Conservation (phyloP, 1,284 basidiomycete genomes). For the Apiotrichum gracile region DNA sequence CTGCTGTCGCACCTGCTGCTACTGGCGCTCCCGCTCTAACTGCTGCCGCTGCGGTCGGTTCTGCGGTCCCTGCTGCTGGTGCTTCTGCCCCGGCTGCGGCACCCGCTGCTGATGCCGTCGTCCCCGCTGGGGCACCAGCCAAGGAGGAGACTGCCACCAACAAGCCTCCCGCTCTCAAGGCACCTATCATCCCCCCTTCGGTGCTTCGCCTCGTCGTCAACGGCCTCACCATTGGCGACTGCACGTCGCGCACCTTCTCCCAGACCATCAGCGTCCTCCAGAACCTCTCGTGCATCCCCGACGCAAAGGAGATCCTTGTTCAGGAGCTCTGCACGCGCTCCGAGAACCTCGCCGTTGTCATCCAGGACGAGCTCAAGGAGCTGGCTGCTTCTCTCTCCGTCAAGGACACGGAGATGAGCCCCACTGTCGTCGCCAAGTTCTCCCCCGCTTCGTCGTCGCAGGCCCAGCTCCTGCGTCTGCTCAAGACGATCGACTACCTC, state of each 20-base stretch:
- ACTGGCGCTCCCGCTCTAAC: not conserved
- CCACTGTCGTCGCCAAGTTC: slow-evolving; percentile 64
- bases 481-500: slow-evolving; percentile 96
- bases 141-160: not conserved
- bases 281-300: slow-evolving; percentile 77
- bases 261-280: slow-evolving; percentile 84
- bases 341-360: slow-evolving; percentile 70
- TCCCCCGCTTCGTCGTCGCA: slow-evolving; percentile 86
- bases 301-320: slow-evolving; percentile 77
- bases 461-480: slow-evolving; percentile 81
- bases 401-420: slow-evolving; percentile 57
- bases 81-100: slow-evolving; percentile 8
- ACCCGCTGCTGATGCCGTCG: not conserved
- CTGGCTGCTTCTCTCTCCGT: slow-evolving; percentile 60
- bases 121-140: not conserved
- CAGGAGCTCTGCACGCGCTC: slow-evolving; percentile 77
- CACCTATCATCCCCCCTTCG: slow-evolving; percentile 73
- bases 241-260: slow-evolving; percentile 88
- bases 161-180: slow-evolving; percentile 27
- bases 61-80: slow-evolving; percentile 1
- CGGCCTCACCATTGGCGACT: slow-evolving; percentile 87
- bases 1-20: not conserved
- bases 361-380: slow-evolving; percentile 70
- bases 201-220: slow-evolving; percentile 85
- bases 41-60: not conserved